phyloP scores from a whole-genome alignment of 371 early-diverging fungal species.

The Phascolomyces articulosus region DNA sequence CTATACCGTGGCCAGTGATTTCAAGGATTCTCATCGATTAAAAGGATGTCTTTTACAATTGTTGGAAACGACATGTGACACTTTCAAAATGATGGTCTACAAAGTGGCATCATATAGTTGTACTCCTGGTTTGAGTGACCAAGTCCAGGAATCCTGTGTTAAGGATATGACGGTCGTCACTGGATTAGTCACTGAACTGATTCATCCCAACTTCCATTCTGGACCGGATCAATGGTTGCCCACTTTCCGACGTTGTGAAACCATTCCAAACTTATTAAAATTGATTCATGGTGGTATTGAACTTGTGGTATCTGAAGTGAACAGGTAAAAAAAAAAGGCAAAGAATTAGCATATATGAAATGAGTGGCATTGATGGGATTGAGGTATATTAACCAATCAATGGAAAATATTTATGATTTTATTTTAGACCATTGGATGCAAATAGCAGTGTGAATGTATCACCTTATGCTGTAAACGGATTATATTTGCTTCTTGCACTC shows the following conservation, averaged over 20 bases:
- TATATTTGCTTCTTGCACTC: constrained; percentile 38
- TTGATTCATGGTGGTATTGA: constrained; percentile 36
- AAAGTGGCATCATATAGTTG: constrained; percentile 28
- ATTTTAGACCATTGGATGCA: constrained; percentile 23
- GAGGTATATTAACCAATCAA: no score
- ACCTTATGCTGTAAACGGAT: constrained; percentile 44
- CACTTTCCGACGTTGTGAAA: constrained; percentile 23
- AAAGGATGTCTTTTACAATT: constrained; percentile 9
- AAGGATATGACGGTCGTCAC: constrained; percentile 40
- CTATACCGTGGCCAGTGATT: constrained; percentile 10
- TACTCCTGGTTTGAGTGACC: constrained; percentile 20
- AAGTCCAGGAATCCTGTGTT: constrained; percentile 26
- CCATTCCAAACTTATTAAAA: constrained; percentile 26
- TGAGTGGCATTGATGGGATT: no score
- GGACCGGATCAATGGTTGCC: constrained; percentile 26
- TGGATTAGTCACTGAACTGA: constrained; percentile 37
- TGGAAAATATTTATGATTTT: no score
- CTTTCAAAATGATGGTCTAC: constrained; percentile 34
- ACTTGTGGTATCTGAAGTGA: constrained; percentile 36
- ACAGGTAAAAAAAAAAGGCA: constrained; percentile 24
- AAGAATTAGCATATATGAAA: no score
- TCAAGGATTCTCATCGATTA: constrained; percentile 12
- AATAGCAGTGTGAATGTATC: constrained; percentile 29
- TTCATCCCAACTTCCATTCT: constrained; percentile 28
- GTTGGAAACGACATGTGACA: constrained; percentile 31